A percentile compares a stretch with the other conserved stretches of the same genome.
Evolutionary conservation across 371 early-diverging fungal species (phyloP).

Genomic region (Mucor lusitanicus): DNA sequence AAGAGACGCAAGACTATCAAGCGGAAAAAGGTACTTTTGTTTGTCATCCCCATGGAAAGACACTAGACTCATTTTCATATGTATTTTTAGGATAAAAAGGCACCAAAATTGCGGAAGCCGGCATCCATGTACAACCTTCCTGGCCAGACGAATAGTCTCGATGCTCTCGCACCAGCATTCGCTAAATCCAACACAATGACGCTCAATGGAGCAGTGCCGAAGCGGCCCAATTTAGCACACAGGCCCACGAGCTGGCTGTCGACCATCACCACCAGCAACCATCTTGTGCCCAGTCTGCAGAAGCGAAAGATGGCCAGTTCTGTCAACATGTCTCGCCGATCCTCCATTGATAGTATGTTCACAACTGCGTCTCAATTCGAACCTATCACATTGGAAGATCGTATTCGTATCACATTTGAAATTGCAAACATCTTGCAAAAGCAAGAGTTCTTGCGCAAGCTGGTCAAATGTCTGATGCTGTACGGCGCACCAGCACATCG

Average conservation of each 20-base stretch:
- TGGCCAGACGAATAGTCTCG: constrained; percentile 6
- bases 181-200: background rate
- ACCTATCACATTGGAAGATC: constrained; percentile 57
- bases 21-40: constrained; percentile 9
- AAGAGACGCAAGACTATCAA: constrained; percentile 5
- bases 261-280: constrained; percentile 36
- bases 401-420: constrained; percentile 59
- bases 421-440: constrained; percentile 63
- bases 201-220: constrained; percentile 4
- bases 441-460: constrained; percentile 61
- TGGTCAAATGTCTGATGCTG: constrained; percentile 55
- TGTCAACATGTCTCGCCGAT: constrained; percentile 36
- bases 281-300: constrained; percentile 47
- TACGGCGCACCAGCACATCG: constrained; percentile 67
- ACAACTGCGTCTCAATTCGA: constrained; percentile 54
- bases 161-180: constrained; percentile 17
- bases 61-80: background rate
- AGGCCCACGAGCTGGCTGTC: constrained; percentile 50
- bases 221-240: constrained; percentile 35
- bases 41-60: background rate
- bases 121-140: constrained; percentile 30
- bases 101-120: constrained; percentile 26
- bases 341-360: constrained; percentile 44
- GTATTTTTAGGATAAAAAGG: constrained; percentile 14
- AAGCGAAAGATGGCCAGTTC: constrained; percentile 32